Conservation (phyloP, 2,329 filamentous ascomycete genomes). For the Aureobasidium leucospermi region DNA sequence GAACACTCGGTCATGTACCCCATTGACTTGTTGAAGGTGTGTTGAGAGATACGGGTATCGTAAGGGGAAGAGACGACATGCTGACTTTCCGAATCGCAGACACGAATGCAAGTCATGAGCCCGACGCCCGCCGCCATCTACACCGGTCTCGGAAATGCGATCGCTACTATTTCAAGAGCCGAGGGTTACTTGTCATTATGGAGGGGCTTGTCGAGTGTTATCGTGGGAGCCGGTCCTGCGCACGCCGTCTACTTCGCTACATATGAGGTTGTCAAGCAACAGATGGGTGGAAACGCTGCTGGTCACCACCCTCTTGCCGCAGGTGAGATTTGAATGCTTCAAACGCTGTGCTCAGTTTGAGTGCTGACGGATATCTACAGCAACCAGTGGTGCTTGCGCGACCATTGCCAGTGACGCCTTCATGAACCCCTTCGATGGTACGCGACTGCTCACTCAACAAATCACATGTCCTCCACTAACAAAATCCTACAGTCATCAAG, state of each 20-base stretch:
- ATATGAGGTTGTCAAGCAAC: slow-evolving; percentile 93
- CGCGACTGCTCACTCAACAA: slow-evolving; percentile 22
- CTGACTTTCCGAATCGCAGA: slow-evolving; percentile 47
- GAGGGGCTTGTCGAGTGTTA: slow-evolving; percentile 93
- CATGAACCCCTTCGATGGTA: slow-evolving; percentile 99
- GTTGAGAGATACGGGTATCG: slow-evolving; percentile 19
- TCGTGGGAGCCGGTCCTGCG: slow-evolving; percentile 88
- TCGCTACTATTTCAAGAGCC: slow-evolving; percentile 81
- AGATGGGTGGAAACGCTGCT: slow-evolving; percentile 84
- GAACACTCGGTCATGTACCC: slow-evolving; percentile 99
- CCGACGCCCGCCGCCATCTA: slow-evolving; percentile 74
- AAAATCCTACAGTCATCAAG: slow-evolving; percentile 71
- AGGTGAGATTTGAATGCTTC: slow-evolving; percentile 46
- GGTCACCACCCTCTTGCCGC: slow-evolving; percentile 92
- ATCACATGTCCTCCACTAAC: not conserved
- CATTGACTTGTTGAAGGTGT: slow-evolving; percentile 93
- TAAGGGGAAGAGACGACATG: not conserved
- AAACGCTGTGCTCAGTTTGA: not conserved
- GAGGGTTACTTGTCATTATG: slow-evolving; percentile 90
- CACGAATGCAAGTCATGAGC: slow-evolving; percentile 94
- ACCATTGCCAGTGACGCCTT: slow-evolving; percentile 96
- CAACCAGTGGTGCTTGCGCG: slow-evolving; percentile 84
- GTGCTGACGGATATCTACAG: slow-evolving; percentile 39
- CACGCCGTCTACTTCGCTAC: slow-evolving; percentile 98
- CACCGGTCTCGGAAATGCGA: slow-evolving; percentile 83